Evolutionary conservation across 495 filamentous ascomycete genomes (phyloP).

Genomic region (Thermothielavioides terrestris): DNA sequence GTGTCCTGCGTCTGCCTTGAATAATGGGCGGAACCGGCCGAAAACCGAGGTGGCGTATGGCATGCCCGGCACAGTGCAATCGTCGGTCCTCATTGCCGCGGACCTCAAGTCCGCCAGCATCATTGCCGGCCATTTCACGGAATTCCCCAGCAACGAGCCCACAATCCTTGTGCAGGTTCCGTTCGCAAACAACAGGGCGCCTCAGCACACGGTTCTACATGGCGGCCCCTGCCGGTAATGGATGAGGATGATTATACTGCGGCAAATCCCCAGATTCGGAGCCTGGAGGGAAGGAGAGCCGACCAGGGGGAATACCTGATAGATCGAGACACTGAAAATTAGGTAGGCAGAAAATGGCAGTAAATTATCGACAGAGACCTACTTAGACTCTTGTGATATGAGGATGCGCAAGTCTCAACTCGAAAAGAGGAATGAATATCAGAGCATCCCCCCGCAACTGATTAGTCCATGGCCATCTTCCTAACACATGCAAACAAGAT

Average conservation of each 20-base stretch:
- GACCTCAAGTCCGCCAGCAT: slow-evolving; percentile 21
- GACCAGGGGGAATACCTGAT: too few species aligned
- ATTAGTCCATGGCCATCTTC: too few species aligned
- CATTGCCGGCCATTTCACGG: slow-evolving; percentile 22
- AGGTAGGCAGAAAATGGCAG: too few species aligned
- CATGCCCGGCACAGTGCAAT: slow-evolving; percentile 19
- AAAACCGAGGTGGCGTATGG: slow-evolving; percentile 16
- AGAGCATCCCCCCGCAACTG: too few species aligned
- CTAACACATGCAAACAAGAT: background rate
- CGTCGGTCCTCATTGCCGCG: slow-evolving; percentile 21
- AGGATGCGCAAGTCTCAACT: too few species aligned
- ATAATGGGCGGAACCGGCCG: background rate
- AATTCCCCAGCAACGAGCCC: slow-evolving; percentile 25
- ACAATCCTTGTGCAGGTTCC: slow-evolving; percentile 23
- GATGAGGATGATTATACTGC: too few species aligned
- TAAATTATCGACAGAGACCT: too few species aligned
- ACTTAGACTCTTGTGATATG: too few species aligned
- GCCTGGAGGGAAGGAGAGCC: too few species aligned
- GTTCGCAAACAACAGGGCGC: slow-evolving; percentile 15
- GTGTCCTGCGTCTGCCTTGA: background rate
- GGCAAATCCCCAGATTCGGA: too few species aligned
- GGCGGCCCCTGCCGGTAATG: slow-evolving; percentile 17
- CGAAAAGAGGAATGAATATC: too few species aligned
- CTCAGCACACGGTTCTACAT: slow-evolving; percentile 16
- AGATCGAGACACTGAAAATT: too few species aligned